Evolutionary conservation across 2,329 filamentous ascomycete species (phyloP), one percentile per base, ranked within the genome.

Genomic region (Cercospora berteroae): DNA sequence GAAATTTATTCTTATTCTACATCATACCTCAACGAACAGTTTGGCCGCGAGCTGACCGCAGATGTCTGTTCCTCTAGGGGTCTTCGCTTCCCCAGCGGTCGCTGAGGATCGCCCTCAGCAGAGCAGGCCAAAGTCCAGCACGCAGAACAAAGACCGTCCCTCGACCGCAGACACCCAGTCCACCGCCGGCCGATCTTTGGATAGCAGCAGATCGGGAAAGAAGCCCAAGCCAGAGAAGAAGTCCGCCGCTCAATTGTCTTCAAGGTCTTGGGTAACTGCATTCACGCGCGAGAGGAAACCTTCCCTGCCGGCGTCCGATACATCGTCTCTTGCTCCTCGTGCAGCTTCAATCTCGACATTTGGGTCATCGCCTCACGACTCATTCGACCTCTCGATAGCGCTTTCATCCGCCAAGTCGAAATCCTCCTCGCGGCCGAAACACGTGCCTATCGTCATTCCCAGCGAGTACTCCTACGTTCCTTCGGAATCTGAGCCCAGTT

Each of bases 361-460:
- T 33, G 57, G 48, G 9, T 58, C 60, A 27, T 73, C 71, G 25
- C 71, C 71, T n/a, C 70, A 73, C 67, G 70, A 68, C 55, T 71
- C 69, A 8, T 71, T 70, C 56, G 69, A 71, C 52, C 63, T 71
- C 16, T 62, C 69, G 10, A 65, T 39, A 36, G 20, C 39, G 27
- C 44, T 57, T n/a, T 55, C 67, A 27, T 56, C 58, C 29, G 48
- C 31, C 27, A 65, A 66, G 66, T 63, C 44, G 61, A 57, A 57
- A 44, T 58, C 61, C 36, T 13, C 65, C 27, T 70, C 75, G 42
- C 76, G 77, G 65, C 75, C 77, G 12, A 81, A 80, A 76, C 79
- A 82, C 78, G 76, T 82, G 73, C 80, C 80, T 62, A 81, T 82
- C 68, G 72, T 81, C 64, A 79, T 81, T 66, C 77, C 80, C 67